Evolutionary conservation across 345 rosid species (phyloP), one percentile per base, ranked within the genome.

Genomic region (Rhodomyrtus tomentosa): DNA sequence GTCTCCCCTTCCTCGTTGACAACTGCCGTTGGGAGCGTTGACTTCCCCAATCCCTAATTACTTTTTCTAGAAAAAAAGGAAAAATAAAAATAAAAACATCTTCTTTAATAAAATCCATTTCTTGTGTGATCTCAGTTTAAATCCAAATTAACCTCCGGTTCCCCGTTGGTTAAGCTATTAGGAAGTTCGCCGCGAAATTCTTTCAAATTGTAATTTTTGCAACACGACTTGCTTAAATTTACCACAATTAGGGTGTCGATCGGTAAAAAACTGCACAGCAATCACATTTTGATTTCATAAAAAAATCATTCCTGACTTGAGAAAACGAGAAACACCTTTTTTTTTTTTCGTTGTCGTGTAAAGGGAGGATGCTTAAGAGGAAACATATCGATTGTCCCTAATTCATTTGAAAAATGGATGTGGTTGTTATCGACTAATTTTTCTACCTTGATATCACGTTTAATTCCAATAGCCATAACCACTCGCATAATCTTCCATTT

Each of bases 261-360:
- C 0, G 15, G 24, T 13, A 6, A 59, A 29, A 32, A 32, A 2
- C 5, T 2, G 12, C 5, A 7, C 3, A 6, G 0, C 0, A 4
- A 32, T 62, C 21, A 6, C 42, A 32, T 16, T 32, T 62, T 7
- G 12, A 62, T 62, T 62, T 8, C 24, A 32, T 32, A 62, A 36
- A 16, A 15, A 32, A 62, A 62, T 62, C 5, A 32, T 9, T 52
- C 24, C 54, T 1, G 18, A 50, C 20, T 52, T 6, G 55, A 24
- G 24, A 20, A 20, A 20, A 16, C 20, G 9, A 52, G 21, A 53
- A 53, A 18, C 3, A 20, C 9, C 55, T 24, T 21, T 6, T 7
- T 8, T 27, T 27, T n/a, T 5, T n/a, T 14, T 6, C 53, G 6
- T 27, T 13, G 40, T 14, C 18, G 7, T 18, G 21, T 14, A 29